Conservation (phyloP, 2,329 filamentous ascomycete species). For the Scedosporium apiospermum region DNA sequence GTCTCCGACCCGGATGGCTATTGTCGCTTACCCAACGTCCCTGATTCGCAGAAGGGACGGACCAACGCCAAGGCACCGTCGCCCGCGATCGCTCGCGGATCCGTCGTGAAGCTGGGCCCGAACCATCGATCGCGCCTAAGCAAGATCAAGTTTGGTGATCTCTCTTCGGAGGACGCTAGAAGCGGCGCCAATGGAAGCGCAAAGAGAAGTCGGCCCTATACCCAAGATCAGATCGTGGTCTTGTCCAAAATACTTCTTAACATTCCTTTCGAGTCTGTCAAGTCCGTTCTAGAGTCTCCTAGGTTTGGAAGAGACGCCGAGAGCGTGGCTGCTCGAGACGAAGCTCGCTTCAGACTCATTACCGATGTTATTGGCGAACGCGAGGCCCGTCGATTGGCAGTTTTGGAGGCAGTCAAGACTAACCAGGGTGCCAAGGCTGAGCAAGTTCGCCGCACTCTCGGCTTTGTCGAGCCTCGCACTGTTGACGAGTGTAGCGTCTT, state of each 20-base stretch:
- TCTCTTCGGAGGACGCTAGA: conserved; percentile 28
- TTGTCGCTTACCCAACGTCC: conserved; percentile 26
- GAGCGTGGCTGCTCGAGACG: conserved; percentile 29
- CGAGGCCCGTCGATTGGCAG: conserved; percentile 42
- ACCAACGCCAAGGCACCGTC: conserved; percentile 6
- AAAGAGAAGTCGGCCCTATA: not conserved
- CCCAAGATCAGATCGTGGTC: conserved; percentile 28
- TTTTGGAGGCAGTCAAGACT: conserved; percentile 30
- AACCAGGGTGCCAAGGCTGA: conserved; percentile 21
- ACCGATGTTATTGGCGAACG: conserved; percentile 44
- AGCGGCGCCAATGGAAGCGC: not conserved
- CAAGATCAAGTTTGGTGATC: conserved; percentile 63
- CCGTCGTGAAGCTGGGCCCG: conserved; percentile 6
- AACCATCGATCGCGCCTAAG: conserved; percentile 29
- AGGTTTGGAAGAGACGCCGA: not conserved
- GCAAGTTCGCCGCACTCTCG: conserved; percentile 23
- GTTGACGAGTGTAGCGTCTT: conserved; percentile 35
- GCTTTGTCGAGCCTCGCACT: conserved; percentile 26
- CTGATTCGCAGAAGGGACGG: not conserved
- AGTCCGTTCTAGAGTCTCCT: conserved; percentile 53
- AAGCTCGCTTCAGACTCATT: conserved; percentile 38
- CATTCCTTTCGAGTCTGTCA: conserved; percentile 57
- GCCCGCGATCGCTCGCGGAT: conserved; percentile 9
- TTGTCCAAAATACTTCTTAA: conserved; percentile 62
- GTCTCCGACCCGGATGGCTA: conserved; percentile 25